A percentile compares a stretch with the other conserved stretches of the same genome.
Conservation (phyloP, 495 filamentous ascomycete species). For the Bombardia bombarda region DNA sequence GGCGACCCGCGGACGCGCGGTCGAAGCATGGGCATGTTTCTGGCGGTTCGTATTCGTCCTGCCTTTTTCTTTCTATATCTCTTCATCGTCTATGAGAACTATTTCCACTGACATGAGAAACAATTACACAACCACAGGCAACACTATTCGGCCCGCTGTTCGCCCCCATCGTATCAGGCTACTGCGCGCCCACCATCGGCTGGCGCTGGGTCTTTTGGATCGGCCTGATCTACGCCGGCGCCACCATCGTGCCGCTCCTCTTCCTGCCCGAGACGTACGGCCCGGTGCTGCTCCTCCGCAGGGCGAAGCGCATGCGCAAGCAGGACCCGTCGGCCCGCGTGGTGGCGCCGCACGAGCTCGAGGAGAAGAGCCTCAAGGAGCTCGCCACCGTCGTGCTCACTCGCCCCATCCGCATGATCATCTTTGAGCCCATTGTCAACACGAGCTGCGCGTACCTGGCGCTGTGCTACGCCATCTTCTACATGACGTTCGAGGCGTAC, state of each 20-base stretch:
- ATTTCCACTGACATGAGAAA: too few relatives aligned
- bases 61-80: background rate
- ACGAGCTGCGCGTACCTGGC: constrained; percentile 61
- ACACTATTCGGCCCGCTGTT: constrained; percentile 60
- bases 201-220: constrained; percentile 65
- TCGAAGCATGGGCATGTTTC: constrained; percentile 63
- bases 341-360: constrained; percentile 28
- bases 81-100: too few relatives aligned
- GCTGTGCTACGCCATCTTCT: constrained; percentile 66
- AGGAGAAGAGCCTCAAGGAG: constrained; percentile 21
- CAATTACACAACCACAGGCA: constrained; percentile 41
- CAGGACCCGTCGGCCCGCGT: constrained; percentile 31
- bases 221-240: constrained; percentile 48
- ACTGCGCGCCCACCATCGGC: constrained; percentile 43
- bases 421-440: constrained; percentile 42
- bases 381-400: constrained; percentile 30
- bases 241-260: constrained; percentile 35
- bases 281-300: constrained; percentile 47
- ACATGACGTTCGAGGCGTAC: constrained; percentile 63
- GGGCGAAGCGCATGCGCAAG: constrained; percentile 45
- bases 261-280: constrained; percentile 58
- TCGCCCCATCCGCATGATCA: constrained; percentile 34
- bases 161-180: constrained; percentile 62
- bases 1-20: constrained; percentile 52
- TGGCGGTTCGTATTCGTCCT: constrained; percentile 51